Base-by-base conservation (phyloP, 2,329 filamentous ascomycete genomes). In the Fusarium pseudocircinatum region DNA sequence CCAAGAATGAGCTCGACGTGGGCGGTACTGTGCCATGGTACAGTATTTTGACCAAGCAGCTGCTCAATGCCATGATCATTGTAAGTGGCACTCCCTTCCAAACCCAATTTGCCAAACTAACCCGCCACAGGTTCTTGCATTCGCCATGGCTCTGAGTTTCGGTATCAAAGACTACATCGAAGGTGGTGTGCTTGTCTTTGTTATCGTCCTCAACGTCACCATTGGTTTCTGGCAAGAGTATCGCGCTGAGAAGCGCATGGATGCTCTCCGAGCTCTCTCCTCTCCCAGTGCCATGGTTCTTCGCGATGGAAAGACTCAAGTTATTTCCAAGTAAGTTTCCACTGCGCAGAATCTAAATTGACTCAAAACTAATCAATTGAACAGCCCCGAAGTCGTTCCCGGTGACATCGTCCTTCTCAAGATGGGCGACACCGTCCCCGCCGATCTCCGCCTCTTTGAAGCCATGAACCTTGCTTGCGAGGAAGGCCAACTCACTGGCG, bases 381-480 rank as follows among this genome's bases (percentile, higher is more conserved):
- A 47, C 52, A 90, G 88, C 77, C 84, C 88, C 37, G 85, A 90
- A 64, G 88, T 94, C 42, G 90, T 94, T 1, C 90, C 90, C n/a
- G 93, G 93, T 46, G 93, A 95, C 70, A 86, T 94, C 63, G 85
- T 92, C 67, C 83, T 88, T 42, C 85, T 92, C 76, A 92, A 89
- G 83, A 92, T 90, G 82, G 93, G 93, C 67, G 92, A 94, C 80
- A 93, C 92, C 8, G 88, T 94, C 44, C 92, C 93, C 15, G 93
- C 93, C 42, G 93, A 95, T 78, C 81, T 94, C 44, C 90, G 92
- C 61, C 81, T 92, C 26, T 87, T 93, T 74, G 91, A 94, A 77
- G 89, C 88, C 67, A 93, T 95, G 88, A 96, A 96, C 80, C 86
- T 95, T 50, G 90, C 91, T 69, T 94, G 92, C 78, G 94, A 97